Evolutionary conservation across 805 yeast species (phyloP).

Genomic region (Metschnikowia hibisci): DNA sequence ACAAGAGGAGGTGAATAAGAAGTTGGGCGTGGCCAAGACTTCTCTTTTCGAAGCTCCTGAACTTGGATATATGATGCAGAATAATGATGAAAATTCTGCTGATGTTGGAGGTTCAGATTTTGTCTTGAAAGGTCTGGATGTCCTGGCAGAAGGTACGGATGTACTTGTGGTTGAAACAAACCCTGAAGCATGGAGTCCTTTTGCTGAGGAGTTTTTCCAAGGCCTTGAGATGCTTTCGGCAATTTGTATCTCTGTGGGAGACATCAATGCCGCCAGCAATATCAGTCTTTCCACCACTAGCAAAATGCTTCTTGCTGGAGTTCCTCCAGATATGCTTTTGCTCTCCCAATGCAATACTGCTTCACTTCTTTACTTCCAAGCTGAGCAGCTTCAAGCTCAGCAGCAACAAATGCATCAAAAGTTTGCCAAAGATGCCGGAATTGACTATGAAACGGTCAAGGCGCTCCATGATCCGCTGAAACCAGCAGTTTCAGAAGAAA

Average conservation of each 20-base stretch:
- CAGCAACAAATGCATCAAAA: conserved; percentile 30
- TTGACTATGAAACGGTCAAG: conserved; percentile 18
- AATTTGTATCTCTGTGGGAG: conserved; percentile 65
- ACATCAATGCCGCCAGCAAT: conserved; percentile 54
- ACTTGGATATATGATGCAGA: not conserved
- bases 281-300: conserved; percentile 61
- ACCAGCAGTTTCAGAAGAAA: conserved; percentile 9
- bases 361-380: conserved; percentile 61
- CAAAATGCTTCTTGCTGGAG: conserved; percentile 71
- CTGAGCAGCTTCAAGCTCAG: conserved; percentile 56
- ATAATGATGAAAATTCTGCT: too few relatives aligned
- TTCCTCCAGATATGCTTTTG: conserved; percentile 59
- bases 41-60: conserved; percentile 7
- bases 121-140: not conserved
- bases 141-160: conserved; percentile 8
- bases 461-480: conserved; percentile 16
- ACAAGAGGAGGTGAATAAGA: conserved; percentile 55
- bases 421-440: conserved; percentile 24
- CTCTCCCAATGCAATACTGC: conserved; percentile 68
- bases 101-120: not conserved
- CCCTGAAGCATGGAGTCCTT: conserved; percentile 64
- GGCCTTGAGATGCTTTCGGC: conserved; percentile 76
- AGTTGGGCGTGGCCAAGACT: conserved; percentile 23
- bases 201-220: conserved; percentile 71
- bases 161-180: conserved; percentile 26